Base-by-base conservation (phyloP, 2,329 filamentous ascomycete genomes). In the Parastagonospora avenae region DNA sequence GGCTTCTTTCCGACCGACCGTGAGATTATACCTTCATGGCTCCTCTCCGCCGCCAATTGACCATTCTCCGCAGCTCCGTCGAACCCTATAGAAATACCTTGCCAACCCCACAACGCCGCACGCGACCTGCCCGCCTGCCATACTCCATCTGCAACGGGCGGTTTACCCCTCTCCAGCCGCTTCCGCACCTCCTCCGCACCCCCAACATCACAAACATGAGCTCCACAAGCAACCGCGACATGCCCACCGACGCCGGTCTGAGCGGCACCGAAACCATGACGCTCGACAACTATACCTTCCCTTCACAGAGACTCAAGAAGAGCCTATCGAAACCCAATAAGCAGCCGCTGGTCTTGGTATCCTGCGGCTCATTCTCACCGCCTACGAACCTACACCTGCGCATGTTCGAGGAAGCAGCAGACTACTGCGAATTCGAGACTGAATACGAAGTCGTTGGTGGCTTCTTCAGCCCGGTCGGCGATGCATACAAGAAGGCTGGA, bases 361-460 rank as follows among this genome's bases (percentile, higher is more conserved):
- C 86, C 41, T 90, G 87, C 64, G 87, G 82, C 38, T 84, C 81
- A 10, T 92, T 91, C 76, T 90, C 86, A 0, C 89, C 89, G 14
- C 85, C 88, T 42, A 90, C 87, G 6, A 89, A 89, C 66, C 80
- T 92, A 27, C 90, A 93, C 70, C 77, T 94, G 56, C 87, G 90
- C 70, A 93, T 95, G 88, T 93, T 94, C 68, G 89, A 91, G 67
- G 91, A 95, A 85, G 90, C 89, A 1, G 84, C 86, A 62, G 90
- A 94, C 74, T 92, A 89, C 74, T 86, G 86, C 61, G 86, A 87
- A 58, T 88, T 89, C 31, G 77, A 80, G 62, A 80, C 78, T 15
- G 79, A 89, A 46, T 97, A 89, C 70, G 92, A 97, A 72, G 85
- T 97, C 30, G 82, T 96, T 38, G 92, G 90, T 55, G 91, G 90